Evolutionary conservation across 2,329 filamentous ascomycete genomes (phyloP), one percentile per base, ranked within the genome.

Genomic region (Colletotrichum tanaceti): DNA sequence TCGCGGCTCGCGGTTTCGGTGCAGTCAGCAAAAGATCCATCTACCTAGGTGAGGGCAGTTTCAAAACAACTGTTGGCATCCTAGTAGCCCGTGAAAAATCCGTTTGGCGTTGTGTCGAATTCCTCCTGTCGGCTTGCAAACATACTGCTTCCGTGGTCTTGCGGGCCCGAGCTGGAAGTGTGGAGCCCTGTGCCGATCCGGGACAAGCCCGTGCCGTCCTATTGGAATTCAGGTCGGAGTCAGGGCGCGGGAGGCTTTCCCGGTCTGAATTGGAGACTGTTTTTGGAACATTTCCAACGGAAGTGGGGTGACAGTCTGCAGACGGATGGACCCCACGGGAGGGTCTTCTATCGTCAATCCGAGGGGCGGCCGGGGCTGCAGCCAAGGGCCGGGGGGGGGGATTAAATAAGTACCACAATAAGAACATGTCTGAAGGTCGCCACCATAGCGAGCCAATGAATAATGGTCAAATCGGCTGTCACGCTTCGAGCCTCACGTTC

Each of bases 111-210:
- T 20, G 50, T 35, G 10, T 13, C 13, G 28, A 6, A 10, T 20
- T 38, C 18, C n/a, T 20, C 4, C 18, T 22, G n/a, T 11, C 38
- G 4, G n/a, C 20, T 16, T 32, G n/a, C n/a, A 22, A 35, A 54
- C 7, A 13, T n/a, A 9, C 35, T 6, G 50, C 9, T 11, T 22
- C 28, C 32, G 13, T 39, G 32, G 32, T 20, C 5, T 39, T 20
- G 14, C 32, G 35, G 52, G 32, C 38, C 35, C 22, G 35, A 39
- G 28, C 18, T 53, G 14, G 50, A 14, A 24, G 16, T 38, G 32
- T 18, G 11, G 32, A 28, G 50, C 32, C 50, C 32, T 38, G 50
- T n/a, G 50, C 50, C 50, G 50, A 54, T 54, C 50, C 32, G 50
- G 50, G 32, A 38, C 7, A 38, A 18, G 18, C 32, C 28, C 50